phyloP scores from a whole-genome alignment of 495 filamentous ascomycete genomes.

The Tetracladium setigerum region DNA sequence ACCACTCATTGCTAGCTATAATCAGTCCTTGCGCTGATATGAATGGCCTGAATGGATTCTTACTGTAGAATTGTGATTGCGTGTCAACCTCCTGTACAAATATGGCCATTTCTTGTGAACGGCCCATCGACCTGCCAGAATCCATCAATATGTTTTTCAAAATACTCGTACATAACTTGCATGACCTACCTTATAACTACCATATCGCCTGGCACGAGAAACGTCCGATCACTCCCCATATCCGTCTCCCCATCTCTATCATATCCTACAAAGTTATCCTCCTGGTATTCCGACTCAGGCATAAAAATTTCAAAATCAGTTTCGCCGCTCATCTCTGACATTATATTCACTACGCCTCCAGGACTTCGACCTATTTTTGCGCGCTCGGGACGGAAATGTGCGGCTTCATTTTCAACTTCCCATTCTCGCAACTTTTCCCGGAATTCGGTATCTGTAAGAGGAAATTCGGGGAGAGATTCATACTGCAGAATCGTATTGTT shows the following conservation, averaged over 20 bases:
- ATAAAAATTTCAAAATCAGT: too few species aligned
- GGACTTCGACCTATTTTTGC: too few species aligned
- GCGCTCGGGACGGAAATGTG: too few species aligned
- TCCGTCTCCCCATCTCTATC: conserved; percentile 33
- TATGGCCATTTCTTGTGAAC: conserved; percentile 53
- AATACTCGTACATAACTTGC: neutral
- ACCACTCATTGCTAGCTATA: conserved; percentile 56
- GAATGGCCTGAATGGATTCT: too few species aligned
- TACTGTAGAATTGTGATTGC: conserved; percentile 67
- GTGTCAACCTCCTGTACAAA: conserved; percentile 57
- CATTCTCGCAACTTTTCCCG: conserved; percentile 47
- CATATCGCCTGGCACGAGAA: conserved; percentile 63
- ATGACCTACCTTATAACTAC: conserved; percentile 51
- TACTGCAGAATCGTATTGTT: too few species aligned
- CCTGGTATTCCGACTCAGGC: conserved; percentile 30
- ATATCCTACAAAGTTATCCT: conserved; percentile 23
- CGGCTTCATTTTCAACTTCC: conserved; percentile 27
- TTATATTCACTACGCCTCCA: too few species aligned
- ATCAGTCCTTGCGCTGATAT: too few species aligned
- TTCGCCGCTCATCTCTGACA: too few species aligned
- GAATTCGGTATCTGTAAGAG: conserved; percentile 21
- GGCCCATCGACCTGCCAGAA: conserved; percentile 19
- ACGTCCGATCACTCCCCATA: conserved; percentile 20
- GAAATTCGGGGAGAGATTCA: too few species aligned
- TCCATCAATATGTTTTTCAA: conserved; percentile 1